Base-by-base conservation (phyloP, 179 eudicot genomes). In the Amaranthus tricolor region DNA sequence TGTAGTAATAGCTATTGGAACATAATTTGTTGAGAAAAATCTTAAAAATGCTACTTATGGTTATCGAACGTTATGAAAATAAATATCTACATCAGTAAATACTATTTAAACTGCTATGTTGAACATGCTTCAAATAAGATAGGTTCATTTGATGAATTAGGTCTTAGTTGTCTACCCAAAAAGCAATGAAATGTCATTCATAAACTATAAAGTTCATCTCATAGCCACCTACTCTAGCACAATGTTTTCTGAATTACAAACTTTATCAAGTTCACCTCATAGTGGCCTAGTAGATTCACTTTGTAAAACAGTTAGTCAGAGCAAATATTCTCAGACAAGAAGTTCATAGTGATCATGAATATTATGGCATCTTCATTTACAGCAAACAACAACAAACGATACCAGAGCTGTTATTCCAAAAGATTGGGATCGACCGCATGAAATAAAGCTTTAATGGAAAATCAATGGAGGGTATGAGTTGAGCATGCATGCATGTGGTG, bases 401-500 rank as follows among this genome's bases (percentile, higher is more conserved):
- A 7, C 4, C 40, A 44, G 16, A 61, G 14, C 24, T 47, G 21
- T 60, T 15, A 61, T 6, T 51, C 24, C 16, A 10, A 51, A 15
- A 16, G 55, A 72, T 66, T 51, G 40, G 9, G 2, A 31, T 31
- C 40, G 2, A 4, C 3, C 3, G 40, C 40, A 31, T n/a, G 51
- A 55, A 71, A 11, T 20, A 21, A 8, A 16, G 19, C 16, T 54
- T 19, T 16, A 31, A 31, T 4, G 40, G 40, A 31, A 31, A 31
- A 31, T 31, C 40, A 2, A 31, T 44, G 55, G 14, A 45, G 16
- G 73, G 16, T 64, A 74, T 68, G 69, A 58, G 71, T 13, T 50
- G 21, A 71, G 70, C 60, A 74, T 48, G 63, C 54, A 76, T 19
- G 51, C 7, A 63, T 74, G 74, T 11, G 43, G 58, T 74, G 24